Evolutionary conservation across 1,284 basidiomycete species (phyloP), one percentile per base, ranked within the genome.

Genomic region (Fistulina hepatica): DNA sequence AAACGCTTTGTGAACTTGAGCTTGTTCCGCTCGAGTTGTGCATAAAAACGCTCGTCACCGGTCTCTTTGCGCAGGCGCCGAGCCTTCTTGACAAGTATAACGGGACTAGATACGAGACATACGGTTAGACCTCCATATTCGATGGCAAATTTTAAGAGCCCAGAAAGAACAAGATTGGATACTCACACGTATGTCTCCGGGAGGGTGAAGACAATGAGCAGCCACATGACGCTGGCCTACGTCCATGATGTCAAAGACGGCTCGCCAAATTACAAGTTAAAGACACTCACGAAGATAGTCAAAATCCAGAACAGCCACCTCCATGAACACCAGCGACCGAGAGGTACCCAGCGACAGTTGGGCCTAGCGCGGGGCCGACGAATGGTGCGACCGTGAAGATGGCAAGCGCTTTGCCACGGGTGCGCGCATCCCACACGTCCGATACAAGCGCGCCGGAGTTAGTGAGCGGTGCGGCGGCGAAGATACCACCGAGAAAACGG

Each of bases 261-360:
- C 7, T 17, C 39, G 15, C 15, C 32, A 42, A 26, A 42, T 39
- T 28, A 42, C 21, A 9, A n/a, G n/a, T n/a, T n/a, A n/a, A n/a
- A 20, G 33, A 8, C 13, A 55, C 70, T 57, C 40, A 73, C 71
- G 49, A 89, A 88, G 22, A 75, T 67, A 9, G 80, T 66, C 26
- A 82, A 56, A 27, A 84, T 64, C 81, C 81, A 89, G 60, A 78
- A 90, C 9, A 80, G 50, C 81, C 81, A 86, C 30, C 77, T 64
- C 76, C 78, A 88, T 5, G 68, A 69, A 68, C 60, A 24, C 67
- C 63, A 6, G 55, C 50, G 13, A 67, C 59, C 8, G 58, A 55
- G 37, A 76, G 61, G 48, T 66, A 67, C 8, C 83, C 78, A 28
- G 71, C 70, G 9, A 81, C 70, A 25, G 76, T 71, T 1, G 84